Percentiles rank a stretch among this genome's conserved stretches.
Evolutionary conservation across 148 eudicot genomes (phyloP).

Genomic region (Selenicereus undatus): DNA sequence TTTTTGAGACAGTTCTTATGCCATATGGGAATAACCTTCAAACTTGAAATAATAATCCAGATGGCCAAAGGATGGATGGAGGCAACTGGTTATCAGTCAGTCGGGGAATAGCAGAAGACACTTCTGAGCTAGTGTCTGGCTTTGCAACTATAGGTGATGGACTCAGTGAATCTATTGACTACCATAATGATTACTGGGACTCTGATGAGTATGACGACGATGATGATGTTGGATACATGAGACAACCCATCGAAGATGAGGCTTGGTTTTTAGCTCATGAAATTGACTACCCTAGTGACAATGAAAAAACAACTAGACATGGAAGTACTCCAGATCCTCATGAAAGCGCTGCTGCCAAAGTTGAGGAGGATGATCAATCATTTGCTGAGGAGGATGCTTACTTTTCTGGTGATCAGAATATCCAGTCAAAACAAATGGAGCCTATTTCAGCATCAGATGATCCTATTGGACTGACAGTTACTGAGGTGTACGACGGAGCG

Average conservation of each 20-base stretch:
- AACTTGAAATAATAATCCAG: slow-evolving; percentile 31
- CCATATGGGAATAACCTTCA: neutral
- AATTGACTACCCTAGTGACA: slow-evolving; percentile 97
- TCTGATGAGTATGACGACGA: slow-evolving; percentile 99
- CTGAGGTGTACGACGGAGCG: slow-evolving; percentile 56
- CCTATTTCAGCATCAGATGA: slow-evolving; percentile 59
- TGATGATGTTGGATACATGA: slow-evolving; percentile 97
- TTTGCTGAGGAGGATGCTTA: slow-evolving; percentile 97
- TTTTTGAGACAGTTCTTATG: neutral
- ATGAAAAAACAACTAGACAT: slow-evolving; percentile 78
- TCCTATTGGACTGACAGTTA: slow-evolving; percentile 60
- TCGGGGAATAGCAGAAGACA: slow-evolving; percentile 91
- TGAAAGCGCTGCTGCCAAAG: slow-evolving; percentile 62
- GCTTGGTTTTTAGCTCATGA: slow-evolving; percentile 99
- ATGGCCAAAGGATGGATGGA: slow-evolving; percentile 71
- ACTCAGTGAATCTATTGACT: slow-evolving; percentile 87
- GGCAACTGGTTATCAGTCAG: slow-evolving; percentile 97
- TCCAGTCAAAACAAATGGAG: slow-evolving; percentile 60
- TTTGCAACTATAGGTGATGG: slow-evolving; percentile 98
- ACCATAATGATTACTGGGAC: slow-evolving; percentile 95
- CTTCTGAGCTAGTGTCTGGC: slow-evolving; percentile 92
- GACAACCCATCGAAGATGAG: slow-evolving; percentile 99
- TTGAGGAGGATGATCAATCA: slow-evolving; percentile 91
- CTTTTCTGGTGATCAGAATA: slow-evolving; percentile 70
- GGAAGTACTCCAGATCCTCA: slow-evolving; percentile 78